A percentile compares a stretch with the other conserved stretches of the same genome.
Evolutionary conservation across 106 monocot species (phyloP).

Genomic region (Amphibolis antarctica): DNA sequence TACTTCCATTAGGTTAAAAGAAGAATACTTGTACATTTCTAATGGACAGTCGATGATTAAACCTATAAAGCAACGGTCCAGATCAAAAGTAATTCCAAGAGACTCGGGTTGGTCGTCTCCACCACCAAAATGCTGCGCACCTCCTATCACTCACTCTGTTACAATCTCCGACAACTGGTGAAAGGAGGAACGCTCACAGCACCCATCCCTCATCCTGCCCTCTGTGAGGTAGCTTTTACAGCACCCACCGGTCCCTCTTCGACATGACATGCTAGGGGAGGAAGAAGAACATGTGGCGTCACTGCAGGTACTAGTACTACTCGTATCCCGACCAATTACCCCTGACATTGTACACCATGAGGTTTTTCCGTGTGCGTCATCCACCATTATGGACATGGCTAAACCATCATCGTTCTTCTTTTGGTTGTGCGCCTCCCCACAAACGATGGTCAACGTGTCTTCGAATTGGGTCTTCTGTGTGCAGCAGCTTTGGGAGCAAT

Average conservation of each 20-base stretch:
- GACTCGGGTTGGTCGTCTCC: too few species aligned
- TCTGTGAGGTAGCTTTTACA: slow-evolving; percentile 36
- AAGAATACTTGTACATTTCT: too few species aligned
- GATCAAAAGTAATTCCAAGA: too few species aligned
- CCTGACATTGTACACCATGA: not conserved
- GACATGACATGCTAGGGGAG: not conserved
- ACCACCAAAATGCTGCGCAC: too few species aligned
- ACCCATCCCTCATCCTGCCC: slow-evolving; percentile 14
- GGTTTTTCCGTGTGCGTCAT: not conserved
- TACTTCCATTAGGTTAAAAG: too few species aligned
- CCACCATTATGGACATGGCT: not conserved
- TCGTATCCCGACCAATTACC: not conserved
- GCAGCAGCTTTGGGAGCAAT: not conserved
- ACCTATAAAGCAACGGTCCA: too few species aligned
- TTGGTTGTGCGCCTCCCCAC: not conserved
- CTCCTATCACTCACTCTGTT: slow-evolving; percentile 50
- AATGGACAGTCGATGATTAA: too few species aligned
- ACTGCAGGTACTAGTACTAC: not conserved
- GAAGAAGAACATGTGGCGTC: not conserved
- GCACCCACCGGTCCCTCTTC: slow-evolving; percentile 18
- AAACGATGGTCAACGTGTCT: not conserved
- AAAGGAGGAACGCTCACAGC: slow-evolving; percentile 16
- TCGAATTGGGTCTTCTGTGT: not conserved
- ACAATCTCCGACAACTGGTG: slow-evolving; percentile 42
- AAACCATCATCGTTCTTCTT: not conserved